Conservation (phyloP, 352 stramenopile species). For the Pythium periplocum region DNA sequence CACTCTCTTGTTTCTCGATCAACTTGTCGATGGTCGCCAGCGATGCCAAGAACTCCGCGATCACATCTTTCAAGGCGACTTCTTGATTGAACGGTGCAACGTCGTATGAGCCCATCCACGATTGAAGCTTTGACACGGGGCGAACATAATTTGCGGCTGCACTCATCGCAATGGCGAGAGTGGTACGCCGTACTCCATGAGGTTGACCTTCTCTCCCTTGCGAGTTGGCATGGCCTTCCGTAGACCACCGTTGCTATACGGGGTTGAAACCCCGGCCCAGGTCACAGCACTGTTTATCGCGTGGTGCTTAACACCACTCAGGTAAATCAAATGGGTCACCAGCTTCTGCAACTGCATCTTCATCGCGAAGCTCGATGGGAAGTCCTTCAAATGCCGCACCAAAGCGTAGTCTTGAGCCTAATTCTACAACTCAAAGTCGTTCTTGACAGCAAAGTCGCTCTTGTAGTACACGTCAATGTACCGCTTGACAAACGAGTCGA, state of each 20-base stretch:
- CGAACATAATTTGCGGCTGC: conserved; percentile 3
- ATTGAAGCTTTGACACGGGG: conserved; percentile 1
- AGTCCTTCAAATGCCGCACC: conserved; percentile 27
- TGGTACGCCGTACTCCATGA: conserved; percentile 5
- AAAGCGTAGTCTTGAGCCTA: conserved; percentile 21
- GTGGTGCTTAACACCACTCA: conserved; percentile 40
- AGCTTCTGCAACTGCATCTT: conserved; percentile 8
- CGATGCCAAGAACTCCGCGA: neutral
- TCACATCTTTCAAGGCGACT: neutral
- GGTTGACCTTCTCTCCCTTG: conserved; percentile 4
- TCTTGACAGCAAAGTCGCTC: neutral
- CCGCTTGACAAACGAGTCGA: conserved; percentile 12
- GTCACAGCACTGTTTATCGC: conserved; percentile 43
- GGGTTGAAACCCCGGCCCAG: conserved; percentile 25
- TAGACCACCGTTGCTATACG: conserved; percentile 8
- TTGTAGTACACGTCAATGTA: conserved; percentile 28
- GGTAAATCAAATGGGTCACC: conserved; percentile 31
- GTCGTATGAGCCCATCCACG: conserved; percentile 4
- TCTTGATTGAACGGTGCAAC: conserved; percentile 1
- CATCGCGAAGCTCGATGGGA: conserved; percentile 15
- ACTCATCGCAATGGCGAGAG: neutral
- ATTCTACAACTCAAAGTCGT: conserved; percentile 20
- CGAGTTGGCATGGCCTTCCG: conserved; percentile 16
- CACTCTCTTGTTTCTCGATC: neutral
- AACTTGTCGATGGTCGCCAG: conserved; percentile 2